These are phyloP conservation scores for Leucocoprinus birnbaumii DNA, from an alignment of 768 basidiomycete species.

Conservation along the genomic window DNA sequence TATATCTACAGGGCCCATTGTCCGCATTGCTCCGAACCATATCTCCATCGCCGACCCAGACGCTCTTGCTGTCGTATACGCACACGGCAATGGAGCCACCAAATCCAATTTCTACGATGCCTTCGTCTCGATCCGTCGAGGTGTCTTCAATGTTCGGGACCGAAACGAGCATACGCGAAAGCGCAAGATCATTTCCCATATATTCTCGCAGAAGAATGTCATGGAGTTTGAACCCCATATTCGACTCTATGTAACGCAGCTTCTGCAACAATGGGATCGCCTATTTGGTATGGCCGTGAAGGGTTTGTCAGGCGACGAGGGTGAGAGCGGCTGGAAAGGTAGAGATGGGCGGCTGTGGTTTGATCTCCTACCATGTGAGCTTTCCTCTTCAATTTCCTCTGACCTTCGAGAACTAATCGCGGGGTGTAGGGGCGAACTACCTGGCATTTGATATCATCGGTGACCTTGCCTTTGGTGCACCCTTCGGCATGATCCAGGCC, in stretches of 20 bases:
- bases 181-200: conserved; percentile 86
- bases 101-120: conserved; percentile 80
- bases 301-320: conserved; percentile 54
- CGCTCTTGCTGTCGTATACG: conserved; percentile 73
- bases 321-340: conserved; percentile 66
- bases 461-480: conserved; percentile 83
- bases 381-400: not conserved
- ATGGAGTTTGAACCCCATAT: conserved; percentile 85
- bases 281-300: conserved; percentile 54
- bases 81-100: conserved; percentile 79
- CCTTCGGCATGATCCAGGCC: conserved; percentile 84
- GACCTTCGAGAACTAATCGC: conserved; percentile 5
- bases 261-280: conserved; percentile 76
- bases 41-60: conserved; percentile 77
- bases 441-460: conserved; percentile 73
- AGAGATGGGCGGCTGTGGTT: conserved; percentile 65
- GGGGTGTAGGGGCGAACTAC: conserved; percentile 44
- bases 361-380: conserved; percentile 70
- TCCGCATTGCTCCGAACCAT: conserved; percentile 75
- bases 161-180: conserved; percentile 81
- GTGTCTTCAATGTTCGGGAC: conserved; percentile 78
- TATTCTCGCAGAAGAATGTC: conserved; percentile 83
- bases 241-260: conserved; percentile 49
- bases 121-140: conserved; percentile 72
- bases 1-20: conserved; percentile 47